Base-by-base conservation (phyloP, 2,329 filamentous ascomycete species). In the Hymenoscyphus scutula region DNA sequence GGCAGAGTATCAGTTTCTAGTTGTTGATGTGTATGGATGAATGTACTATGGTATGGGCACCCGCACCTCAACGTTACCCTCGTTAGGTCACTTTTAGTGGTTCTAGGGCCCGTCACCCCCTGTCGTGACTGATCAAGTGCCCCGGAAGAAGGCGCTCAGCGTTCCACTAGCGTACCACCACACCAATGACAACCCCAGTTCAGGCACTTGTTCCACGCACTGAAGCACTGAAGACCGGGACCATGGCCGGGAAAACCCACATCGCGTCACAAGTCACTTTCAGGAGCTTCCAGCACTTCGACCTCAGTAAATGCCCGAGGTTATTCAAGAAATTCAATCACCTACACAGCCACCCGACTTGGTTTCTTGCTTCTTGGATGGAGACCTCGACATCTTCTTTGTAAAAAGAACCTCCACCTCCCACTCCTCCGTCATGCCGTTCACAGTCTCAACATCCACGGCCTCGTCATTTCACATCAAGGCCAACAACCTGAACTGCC, bases 351-450 rank as follows among this genome's bases (percentile, higher is more conserved):
- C 41, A 48, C 41, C n/a, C 15, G 1, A 6, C 41, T n/a, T n/a
- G n/a, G n/a, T n/a, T 23, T n/a, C 37, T 41, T 25, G 7, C n/a
- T 19, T 45, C 38, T n/a, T n/a, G n/a, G n/a, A 48, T 19, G 41
- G 41, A 8, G n/a, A n/a, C n/a, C n/a, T n/a, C n/a, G n/a, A 48
- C 41, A 11, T 48, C 41, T 25, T 25, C 41, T 48, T 48, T 48
- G 41, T 10, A 48, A 19, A 48, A 55, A 59, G 19, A 17, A n/a
- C 53, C 55, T 19, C 23, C 19, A 19, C 17, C n/a, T n/a, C 15
- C 41, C 23, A 48, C 41, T 23, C 19, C 41, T 48, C 41, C 41
- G 41, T 48, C 41, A 48, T 48, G 41, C 41, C 41, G 41, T 48
- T 25, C 41, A 25, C 41, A 48, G 41, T 48, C 41, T 23, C 7